These are phyloP conservation scores for Colletotrichum zoysiae DNA, from an alignment of 2,329 filamentous ascomycete species.

Conservation along the genomic window DNA sequence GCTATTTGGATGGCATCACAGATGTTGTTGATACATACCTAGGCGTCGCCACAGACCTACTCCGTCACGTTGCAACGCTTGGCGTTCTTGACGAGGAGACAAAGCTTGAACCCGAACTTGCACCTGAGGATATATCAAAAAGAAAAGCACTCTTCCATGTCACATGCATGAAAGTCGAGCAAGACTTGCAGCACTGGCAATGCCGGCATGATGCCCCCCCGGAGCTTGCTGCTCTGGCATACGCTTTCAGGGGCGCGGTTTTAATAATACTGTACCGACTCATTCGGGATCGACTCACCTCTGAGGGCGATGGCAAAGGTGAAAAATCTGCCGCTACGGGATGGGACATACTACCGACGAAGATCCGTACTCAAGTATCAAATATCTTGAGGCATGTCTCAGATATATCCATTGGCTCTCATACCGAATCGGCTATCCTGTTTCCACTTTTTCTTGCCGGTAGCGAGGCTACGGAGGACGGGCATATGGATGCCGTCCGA, in stretches of 20 bases:
- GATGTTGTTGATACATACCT: conserved; percentile 42
- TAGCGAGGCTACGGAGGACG: conserved; percentile 32
- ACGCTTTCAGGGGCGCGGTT: conserved; percentile 29
- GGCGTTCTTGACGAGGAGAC: conserved; percentile 33
- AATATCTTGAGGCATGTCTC: conserved; percentile 27
- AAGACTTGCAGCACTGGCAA: conserved; percentile 31
- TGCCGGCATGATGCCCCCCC: conserved; percentile 24
- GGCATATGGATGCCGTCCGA: conserved; percentile 29
- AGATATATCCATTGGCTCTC: conserved; percentile 26
- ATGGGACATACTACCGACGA: conserved; percentile 28
- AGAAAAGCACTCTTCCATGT: conserved; percentile 4
- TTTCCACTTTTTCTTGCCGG: conserved; percentile 41
- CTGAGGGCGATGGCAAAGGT: not conserved
- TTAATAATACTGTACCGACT: conserved; percentile 33
- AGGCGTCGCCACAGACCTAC: conserved; percentile 38
- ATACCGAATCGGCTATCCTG: conserved; percentile 35
- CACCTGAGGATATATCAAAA: not conserved
- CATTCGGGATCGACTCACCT: conserved; percentile 5
- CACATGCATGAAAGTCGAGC: conserved; percentile 21
- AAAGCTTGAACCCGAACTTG: not conserved
- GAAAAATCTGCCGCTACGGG: not conserved
- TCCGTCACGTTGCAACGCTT: conserved; percentile 30
- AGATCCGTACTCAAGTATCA: conserved; percentile 32
- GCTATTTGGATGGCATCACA: conserved; percentile 38
- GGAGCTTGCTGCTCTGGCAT: conserved; percentile 21